Evolutionary conservation across 2,329 filamentous ascomycete genomes (phyloP).

Genomic region (Colletotrichum phormii): DNA sequence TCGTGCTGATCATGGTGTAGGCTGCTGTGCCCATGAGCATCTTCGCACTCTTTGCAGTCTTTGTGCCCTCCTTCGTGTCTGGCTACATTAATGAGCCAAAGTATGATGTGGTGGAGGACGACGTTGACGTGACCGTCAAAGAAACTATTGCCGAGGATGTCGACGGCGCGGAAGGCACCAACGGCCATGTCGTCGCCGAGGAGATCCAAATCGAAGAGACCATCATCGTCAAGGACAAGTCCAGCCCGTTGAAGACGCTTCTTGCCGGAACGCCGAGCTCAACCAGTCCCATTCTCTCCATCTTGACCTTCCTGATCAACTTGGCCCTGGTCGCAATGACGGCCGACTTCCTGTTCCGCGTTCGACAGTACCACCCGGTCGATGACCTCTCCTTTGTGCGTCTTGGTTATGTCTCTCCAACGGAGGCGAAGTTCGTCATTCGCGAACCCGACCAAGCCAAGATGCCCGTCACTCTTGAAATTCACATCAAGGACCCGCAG

Average conservation of each 20-base stretch:
- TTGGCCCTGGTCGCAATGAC: conserved; percentile 74
- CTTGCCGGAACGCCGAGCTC: conserved; percentile 82
- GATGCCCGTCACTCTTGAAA: conserved; percentile 81
- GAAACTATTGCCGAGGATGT: conserved; percentile 53
- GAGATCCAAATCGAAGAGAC: conserved; percentile 74
- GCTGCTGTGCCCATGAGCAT: conserved; percentile 45
- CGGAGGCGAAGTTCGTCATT: conserved; percentile 82
- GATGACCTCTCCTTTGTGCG: conserved; percentile 87
- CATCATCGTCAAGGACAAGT: conserved; percentile 67
- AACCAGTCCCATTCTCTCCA: conserved; percentile 73
- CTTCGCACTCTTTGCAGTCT: conserved; percentile 74
- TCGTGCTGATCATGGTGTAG: conserved; percentile 32
- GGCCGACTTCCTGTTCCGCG: conserved; percentile 82
- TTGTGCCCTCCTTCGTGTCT: conserved; percentile 71
- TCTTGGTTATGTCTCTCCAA: conserved; percentile 86
- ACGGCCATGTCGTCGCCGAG: conserved; percentile 53
- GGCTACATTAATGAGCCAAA: conserved; percentile 68
- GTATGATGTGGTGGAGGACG: conserved; percentile 69
- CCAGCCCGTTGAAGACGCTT: conserved; percentile 72
- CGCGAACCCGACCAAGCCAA: conserved; percentile 83
- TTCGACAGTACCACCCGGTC: conserved; percentile 75
- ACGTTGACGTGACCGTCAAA: conserved; percentile 67
- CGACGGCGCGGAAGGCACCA: conserved; percentile 48
- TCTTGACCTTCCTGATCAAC: conserved; percentile 79
- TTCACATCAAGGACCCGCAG: conserved; percentile 65